These are phyloP conservation scores for Penicillium samsonianum DNA, from an alignment of 495 filamentous ascomycete species.

Conservation along the genomic window DNA sequence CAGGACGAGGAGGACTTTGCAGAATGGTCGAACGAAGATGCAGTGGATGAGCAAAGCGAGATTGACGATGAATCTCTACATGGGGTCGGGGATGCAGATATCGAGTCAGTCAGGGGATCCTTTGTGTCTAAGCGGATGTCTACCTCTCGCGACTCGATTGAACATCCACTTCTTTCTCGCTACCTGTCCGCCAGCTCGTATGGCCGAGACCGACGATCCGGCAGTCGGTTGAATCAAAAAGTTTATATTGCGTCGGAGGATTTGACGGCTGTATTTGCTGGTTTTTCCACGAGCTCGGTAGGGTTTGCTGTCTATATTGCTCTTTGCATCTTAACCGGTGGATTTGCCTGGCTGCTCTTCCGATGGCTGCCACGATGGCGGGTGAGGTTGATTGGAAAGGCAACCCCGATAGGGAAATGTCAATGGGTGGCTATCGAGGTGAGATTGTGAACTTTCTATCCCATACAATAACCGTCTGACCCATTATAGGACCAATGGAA, in stretches of 20 bases:
- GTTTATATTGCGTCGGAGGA: slow-evolving; percentile 92
- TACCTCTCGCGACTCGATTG: slow-evolving; percentile 62
- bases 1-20: slow-evolving; percentile 58
- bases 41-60: slow-evolving; percentile 54
- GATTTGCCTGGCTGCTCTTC: slow-evolving; percentile 78
- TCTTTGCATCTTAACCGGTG: slow-evolving; percentile 70
- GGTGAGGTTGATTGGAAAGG: slow-evolving; percentile 70
- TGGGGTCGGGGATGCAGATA: slow-evolving; percentile 32
- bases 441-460: slow-evolving; percentile 18
- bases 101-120: slow-evolving; percentile 38
- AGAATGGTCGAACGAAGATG: slow-evolving; percentile 55
- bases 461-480: slow-evolving; percentile 23
- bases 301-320: slow-evolving; percentile 68
- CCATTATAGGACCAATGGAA: slow-evolving; percentile 81
- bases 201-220: slow-evolving; percentile 55
- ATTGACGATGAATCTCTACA: slow-evolving; percentile 49
- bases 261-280: slow-evolving; percentile 86
- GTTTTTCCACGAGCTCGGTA: slow-evolving; percentile 72
- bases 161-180: slow-evolving; percentile 72
- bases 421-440: slow-evolving; percentile 90
- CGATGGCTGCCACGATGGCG: slow-evolving; percentile 90
- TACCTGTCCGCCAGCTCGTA: slow-evolving; percentile 58
- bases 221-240: slow-evolving; percentile 74
- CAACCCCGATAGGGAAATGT: slow-evolving; percentile 67
- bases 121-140: slow-evolving; percentile 54